phyloP scores from a whole-genome alignment of 2,329 filamentous ascomycete genomes.

The Furcasterigmium furcatum region DNA sequence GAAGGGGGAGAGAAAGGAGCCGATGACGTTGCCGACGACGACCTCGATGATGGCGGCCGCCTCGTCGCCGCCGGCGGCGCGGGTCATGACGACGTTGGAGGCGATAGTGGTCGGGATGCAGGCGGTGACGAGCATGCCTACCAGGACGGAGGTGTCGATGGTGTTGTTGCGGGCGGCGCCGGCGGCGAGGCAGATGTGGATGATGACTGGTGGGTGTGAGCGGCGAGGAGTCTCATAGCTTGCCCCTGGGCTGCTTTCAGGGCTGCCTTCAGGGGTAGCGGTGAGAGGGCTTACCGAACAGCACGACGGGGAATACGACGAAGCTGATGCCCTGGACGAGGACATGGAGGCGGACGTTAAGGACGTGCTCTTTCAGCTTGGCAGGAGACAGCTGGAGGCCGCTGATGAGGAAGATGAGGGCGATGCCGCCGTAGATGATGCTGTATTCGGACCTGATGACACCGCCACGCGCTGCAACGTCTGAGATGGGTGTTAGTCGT shows the following conservation, averaged over 20 bases:
- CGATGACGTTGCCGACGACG: conserved; percentile 66
- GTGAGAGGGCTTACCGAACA: conserved; percentile 42
- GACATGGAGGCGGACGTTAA: conserved; percentile 65
- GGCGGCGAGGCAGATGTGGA: conserved; percentile 44
- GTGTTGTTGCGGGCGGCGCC: conserved; percentile 46
- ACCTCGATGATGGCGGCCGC: conserved; percentile 65
- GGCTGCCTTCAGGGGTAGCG: no score
- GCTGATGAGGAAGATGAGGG: conserved; percentile 68
- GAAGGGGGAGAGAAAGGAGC: conserved; percentile 64
- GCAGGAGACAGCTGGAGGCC: conserved; percentile 64
- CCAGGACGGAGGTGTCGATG: conserved; percentile 62
- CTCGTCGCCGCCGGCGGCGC: conserved; percentile 64
- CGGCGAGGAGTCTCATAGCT: not conserved
- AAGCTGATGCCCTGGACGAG: conserved; percentile 67
- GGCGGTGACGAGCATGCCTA: conserved; percentile 65
- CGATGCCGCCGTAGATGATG: conserved; percentile 67
- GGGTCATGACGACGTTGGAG: conserved; percentile 72
- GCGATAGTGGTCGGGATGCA: conserved; percentile 71
- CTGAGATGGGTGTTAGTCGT: conserved; percentile 19
- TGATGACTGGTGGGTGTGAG: conserved; percentile 27
- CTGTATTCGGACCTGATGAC: conserved; percentile 51
- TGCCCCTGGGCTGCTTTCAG: not conserved
- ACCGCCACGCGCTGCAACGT: conserved; percentile 45
- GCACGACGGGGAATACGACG: conserved; percentile 60
- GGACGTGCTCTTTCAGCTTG: conserved; percentile 57